These are phyloP conservation scores for Rheum nobile DNA, from an alignment of 148 eudicot genomes.

Conservation along the genomic window DNA sequence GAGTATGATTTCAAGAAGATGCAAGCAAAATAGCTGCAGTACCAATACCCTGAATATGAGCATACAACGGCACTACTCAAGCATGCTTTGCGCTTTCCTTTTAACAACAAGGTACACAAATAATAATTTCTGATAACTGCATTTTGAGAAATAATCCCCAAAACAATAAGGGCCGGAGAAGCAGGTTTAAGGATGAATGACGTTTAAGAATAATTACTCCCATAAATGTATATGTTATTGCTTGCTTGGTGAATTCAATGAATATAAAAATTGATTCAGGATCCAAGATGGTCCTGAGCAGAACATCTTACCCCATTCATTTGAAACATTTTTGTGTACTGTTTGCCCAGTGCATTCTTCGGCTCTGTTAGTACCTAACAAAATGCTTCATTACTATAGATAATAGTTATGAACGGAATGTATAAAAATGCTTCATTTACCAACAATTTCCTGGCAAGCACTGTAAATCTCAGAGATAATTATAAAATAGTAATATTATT, in stretches of 20 bases:
- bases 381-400: too few species aligned
- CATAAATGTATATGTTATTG: not conserved
- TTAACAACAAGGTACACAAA: not conserved
- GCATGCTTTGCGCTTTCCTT: not conserved
- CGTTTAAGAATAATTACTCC: too few species aligned
- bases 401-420: too few species aligned
- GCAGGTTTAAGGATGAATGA: too few species aligned
- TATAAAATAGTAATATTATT: too few species aligned
- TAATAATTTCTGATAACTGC: too few species aligned
- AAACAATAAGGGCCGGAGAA: too few species aligned
- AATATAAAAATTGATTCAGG: not conserved
- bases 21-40: not conserved
- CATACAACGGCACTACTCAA: not conserved
- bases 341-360: constrained; percentile 91
- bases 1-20: not conserved
- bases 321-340: constrained; percentile 90
- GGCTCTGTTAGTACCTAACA: constrained; percentile 94
- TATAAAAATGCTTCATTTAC: too few species aligned
- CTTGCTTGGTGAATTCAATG: not conserved
- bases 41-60: not conserved
- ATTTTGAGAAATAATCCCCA: not conserved
- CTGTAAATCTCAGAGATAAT: too few species aligned
- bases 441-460: too few species aligned
- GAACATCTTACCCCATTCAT: constrained; percentile 77
- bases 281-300: too few species aligned